These are phyloP conservation scores for Collybia nuda DNA, from an alignment of 768 basidiomycete species.

Conservation along the genomic window DNA sequence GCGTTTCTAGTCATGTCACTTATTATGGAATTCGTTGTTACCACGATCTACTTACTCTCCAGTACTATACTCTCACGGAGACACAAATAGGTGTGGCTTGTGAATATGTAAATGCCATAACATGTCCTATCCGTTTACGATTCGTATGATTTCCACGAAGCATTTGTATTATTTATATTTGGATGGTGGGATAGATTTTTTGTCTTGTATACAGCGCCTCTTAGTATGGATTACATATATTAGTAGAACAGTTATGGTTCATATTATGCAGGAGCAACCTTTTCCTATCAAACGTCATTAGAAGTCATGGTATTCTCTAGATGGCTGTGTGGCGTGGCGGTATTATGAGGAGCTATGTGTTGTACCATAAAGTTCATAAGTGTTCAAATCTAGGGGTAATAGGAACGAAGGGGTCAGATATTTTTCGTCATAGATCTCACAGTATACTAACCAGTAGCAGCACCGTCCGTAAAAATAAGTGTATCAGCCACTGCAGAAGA, in stretches of 20 bases:
- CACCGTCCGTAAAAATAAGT: conserved; percentile 3
- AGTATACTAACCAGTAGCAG: background rate
- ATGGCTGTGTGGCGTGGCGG: too few species aligned
- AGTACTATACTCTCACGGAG: conserved; percentile 41
- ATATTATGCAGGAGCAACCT: too few species aligned
- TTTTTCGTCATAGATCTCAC: too few species aligned
- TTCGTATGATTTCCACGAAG: background rate
- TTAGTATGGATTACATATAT: too few species aligned
- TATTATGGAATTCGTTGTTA: conserved; percentile 57
- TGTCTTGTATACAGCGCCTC: too few species aligned
- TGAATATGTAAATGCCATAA: background rate
- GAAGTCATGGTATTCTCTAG: too few species aligned
- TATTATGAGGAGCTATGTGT: background rate
- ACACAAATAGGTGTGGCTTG: conserved; percentile 14
- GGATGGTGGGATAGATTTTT: too few species aligned
- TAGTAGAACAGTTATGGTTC: too few species aligned
- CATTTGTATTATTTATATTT: too few species aligned
- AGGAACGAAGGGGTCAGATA: too few species aligned
- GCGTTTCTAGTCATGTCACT: conserved; percentile 58
- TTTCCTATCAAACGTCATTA: too few species aligned
- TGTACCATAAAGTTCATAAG: background rate
- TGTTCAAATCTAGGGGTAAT: background rate
- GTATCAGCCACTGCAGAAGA: conserved; percentile 5
- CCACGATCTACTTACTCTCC: conserved; percentile 45
- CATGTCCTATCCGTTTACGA: background rate